Conservation (phyloP, 2,329 filamentous ascomycete genomes). For the Pseudogymnoascus sp. region DNA sequence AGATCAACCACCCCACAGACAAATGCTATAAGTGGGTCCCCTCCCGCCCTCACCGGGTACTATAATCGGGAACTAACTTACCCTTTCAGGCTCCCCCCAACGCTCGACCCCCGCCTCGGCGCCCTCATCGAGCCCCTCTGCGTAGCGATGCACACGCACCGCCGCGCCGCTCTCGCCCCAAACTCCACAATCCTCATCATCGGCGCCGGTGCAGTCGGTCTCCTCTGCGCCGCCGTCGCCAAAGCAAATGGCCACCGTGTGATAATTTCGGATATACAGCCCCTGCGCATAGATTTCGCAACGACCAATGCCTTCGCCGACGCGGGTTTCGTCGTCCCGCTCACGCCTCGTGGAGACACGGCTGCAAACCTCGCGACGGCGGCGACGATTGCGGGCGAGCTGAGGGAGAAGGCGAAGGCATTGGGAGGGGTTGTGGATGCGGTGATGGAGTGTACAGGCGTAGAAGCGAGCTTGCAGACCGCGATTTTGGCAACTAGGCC, state of each 20-base stretch:
- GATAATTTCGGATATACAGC: slow-evolving; percentile 78
- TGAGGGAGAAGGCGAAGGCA: slow-evolving; percentile 26
- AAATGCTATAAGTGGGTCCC: slow-evolving; percentile 67
- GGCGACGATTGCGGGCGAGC: slow-evolving; percentile 27
- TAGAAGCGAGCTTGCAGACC: slow-evolving; percentile 69
- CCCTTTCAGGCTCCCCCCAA: slow-evolving; percentile 53
- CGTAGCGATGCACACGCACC: slow-evolving; percentile 77
- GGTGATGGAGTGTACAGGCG: slow-evolving; percentile 73
- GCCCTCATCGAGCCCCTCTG: slow-evolving; percentile 84
- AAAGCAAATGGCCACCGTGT: slow-evolving; percentile 73
- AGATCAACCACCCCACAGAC: slow-evolving; percentile 75
- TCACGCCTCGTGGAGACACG: slow-evolving; percentile 61
- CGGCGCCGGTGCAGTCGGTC: slow-evolving; percentile 77
- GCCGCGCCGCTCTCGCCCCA: slow-evolving; percentile 62
- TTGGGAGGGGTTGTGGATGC: slow-evolving; percentile 63
- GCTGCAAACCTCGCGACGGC: slow-evolving; percentile 57
- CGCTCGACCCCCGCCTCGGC: slow-evolving; percentile 73
- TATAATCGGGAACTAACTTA: background rate
- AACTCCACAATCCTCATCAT: slow-evolving; percentile 76
- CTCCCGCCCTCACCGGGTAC: no score
- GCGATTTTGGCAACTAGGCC: slow-evolving; percentile 60
- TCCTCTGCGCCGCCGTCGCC: slow-evolving; percentile 81
- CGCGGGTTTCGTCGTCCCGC: slow-evolving; percentile 51
- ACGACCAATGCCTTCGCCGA: slow-evolving; percentile 63
- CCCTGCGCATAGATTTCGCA: slow-evolving; percentile 71